These are phyloP conservation scores for Ophiostoma ulmi DNA, from an alignment of 2,329 filamentous ascomycete genomes.

Conservation along the genomic window DNA sequence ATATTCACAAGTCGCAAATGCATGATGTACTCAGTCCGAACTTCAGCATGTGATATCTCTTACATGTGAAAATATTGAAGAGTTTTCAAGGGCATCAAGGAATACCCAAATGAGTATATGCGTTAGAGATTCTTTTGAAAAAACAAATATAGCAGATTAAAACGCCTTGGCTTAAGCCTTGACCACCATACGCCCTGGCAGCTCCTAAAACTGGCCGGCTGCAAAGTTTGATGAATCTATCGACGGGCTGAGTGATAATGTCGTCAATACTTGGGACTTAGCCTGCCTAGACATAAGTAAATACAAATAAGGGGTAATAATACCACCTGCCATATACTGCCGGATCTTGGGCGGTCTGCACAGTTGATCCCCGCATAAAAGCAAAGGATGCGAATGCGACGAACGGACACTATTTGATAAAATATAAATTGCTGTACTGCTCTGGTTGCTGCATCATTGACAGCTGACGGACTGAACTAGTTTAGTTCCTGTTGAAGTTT, in stretches of 20 bases:
- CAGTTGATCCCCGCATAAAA: not conserved
- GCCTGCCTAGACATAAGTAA: not conserved
- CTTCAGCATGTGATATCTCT: not conserved
- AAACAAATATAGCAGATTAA: not conserved
- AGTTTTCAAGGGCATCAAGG: not conserved
- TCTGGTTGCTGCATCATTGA: not conserved
- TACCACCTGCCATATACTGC: slow-evolving; percentile 6
- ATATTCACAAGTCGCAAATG: not conserved
- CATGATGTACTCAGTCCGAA: not conserved
- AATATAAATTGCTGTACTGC: no score
- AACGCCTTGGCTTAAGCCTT: not conserved
- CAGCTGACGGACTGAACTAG: not conserved
- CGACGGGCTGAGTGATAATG: not conserved
- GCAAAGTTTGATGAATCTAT: not conserved
- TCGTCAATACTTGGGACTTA: not conserved
- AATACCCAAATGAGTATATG: not conserved
- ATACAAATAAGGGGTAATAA: slow-evolving; percentile 10
- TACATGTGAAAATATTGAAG: not conserved
- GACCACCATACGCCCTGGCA: not conserved
- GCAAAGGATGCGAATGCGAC: not conserved
- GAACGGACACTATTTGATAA: not conserved
- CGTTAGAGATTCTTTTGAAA: not conserved
- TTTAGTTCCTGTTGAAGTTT: not conserved
- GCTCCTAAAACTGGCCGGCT: not conserved
- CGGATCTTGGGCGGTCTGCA: not conserved